phyloP scores from a whole-genome alignment of 495 filamentous ascomycete species.

The Sordaria brevicollis region DNA sequence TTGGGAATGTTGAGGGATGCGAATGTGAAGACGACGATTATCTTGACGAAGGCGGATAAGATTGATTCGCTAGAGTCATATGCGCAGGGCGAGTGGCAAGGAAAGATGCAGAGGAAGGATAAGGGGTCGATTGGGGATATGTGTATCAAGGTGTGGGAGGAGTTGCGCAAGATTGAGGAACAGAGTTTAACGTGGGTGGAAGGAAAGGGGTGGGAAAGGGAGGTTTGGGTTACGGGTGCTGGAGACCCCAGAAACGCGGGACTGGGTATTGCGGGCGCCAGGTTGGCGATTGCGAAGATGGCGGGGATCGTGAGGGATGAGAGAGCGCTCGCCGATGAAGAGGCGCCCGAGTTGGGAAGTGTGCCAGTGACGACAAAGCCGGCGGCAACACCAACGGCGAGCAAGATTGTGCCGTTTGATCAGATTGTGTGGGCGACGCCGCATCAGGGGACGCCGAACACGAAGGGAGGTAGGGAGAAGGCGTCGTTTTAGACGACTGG shows the following conservation, averaged over 20 bases:
- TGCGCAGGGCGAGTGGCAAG: not conserved
- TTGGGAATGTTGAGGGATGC: constrained; percentile 52
- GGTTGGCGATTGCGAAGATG: constrained; percentile 30
- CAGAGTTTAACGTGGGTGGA: constrained; percentile 15
- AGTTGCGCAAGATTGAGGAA: constrained; percentile 24
- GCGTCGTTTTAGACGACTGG: not conserved
- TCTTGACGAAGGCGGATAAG: constrained; percentile 76
- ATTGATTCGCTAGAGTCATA: constrained; percentile 5
- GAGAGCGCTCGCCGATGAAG: not conserved
- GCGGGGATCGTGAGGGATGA: constrained; percentile 26
- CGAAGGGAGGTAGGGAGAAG: not conserved
- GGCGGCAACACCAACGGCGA: not conserved
- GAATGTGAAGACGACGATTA: constrained; percentile 61
- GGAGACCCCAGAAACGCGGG: constrained; percentile 20
- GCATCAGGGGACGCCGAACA: not conserved
- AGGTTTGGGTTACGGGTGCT: constrained; percentile 40
- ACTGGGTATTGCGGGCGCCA: constrained; percentile 21
- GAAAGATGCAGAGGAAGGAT: constrained; percentile 12
- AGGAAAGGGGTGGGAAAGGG: constrained; percentile 34
- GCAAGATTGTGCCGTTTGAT: constrained; percentile 22
- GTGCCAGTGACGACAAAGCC: not conserved
- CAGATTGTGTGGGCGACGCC: constrained; percentile 8
- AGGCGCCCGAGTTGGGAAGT: constrained; percentile 1
- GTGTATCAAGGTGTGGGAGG: constrained; percentile 26
- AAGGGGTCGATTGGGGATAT: constrained; percentile 21